Evolutionary conservation across 2,329 filamentous ascomycete species (phyloP), one percentile per base, ranked within the genome.

Genomic region (Leptodontidium sp.): DNA sequence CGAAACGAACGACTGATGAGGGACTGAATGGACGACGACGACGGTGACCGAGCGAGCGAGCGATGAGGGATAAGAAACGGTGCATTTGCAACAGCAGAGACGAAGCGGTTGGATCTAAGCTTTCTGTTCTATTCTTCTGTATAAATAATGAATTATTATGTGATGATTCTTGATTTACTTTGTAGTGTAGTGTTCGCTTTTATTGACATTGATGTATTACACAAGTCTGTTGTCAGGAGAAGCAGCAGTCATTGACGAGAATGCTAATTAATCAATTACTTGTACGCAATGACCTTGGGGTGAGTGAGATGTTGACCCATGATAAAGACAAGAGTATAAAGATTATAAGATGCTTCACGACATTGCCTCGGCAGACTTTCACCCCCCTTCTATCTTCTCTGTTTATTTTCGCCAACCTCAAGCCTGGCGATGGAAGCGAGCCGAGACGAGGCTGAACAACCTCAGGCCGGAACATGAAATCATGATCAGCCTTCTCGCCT

Each of bases 361-460:
- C 29, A 32, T 32, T 32, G 6, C 29, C 29, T 32, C 29, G 29
- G 29, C 29, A 32, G 29, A 32, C 29, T 32, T 32, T 32, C 29
- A 32, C 29, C 29, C 29, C 29, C 29, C 1, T n/a, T 49, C 6
- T 21, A 9, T 12, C 21, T 50, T n/a, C n/a, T 21, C 3, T 50
- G 6, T 50, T 50, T 26, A 8, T 50, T 47, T 47, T 21, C 14
- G 47, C 47, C 47, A 50, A 50, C 38, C 38, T 40, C 11, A 8
- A 50, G 5, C 8, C 7, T 24, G 6, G 21, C 21, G 21, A 9
- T 32, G 29, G 29, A 32, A 32, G 29, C 11, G n/a, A 59, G 43
- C 35, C 57, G 38, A 59, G 57, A 17, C 57, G 15, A 59, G 57
- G 57, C 57, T 59, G 57, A 59, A 59, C 26, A 59, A 59, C 57